Evolutionary conservation across 164 flowering plant species (phyloP), one percentile per base, ranked within the genome.

Genomic region (Dillenia turbinata): DNA sequence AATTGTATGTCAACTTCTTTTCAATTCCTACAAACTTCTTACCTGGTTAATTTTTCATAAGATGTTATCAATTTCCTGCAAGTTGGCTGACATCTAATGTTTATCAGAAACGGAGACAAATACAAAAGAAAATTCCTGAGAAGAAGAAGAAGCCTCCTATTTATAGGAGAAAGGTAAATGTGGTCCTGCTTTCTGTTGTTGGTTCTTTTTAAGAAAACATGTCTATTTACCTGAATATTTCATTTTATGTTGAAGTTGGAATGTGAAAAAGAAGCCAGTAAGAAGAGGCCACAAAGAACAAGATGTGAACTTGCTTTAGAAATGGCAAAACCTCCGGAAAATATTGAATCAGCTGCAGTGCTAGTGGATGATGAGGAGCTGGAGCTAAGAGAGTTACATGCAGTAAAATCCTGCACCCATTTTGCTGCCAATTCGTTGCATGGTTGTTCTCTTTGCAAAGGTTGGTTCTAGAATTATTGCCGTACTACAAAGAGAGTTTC

Each of bases 351-450:
- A 46, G 67, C 69, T 56, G 71, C 68, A 22, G 56, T 57, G 64
- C 78, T 82, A 62, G 69, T 75, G 64, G 99, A 95, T 77, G 99
- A 95, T 69, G 99, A 95, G 72, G 97, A 95, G 66, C 74, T 95
- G 56, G 99, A 95, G 80, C 73, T 89, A 55, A 73, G 80, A 73
- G 96, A 95, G 71, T 63, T 81, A 66, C 89, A 82, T 67, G 86
- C 80, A 46, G 85, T 77, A 17, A 73, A 81, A 22, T 89, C 95
- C 71, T 77, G 85, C 47, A 83, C 82, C 60, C 93, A 89, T 77
- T 77, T 81, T 56, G 55, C 85, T 49, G 60, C 77, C 16, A 75
- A 67, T 73, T 76, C 78, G 48, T 49, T 62, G 40, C 80, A 76
- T 69, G 77, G 88, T 56, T 94, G 99, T 69, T 76, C 95, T 13